Percentiles rank a stretch among this genome's conserved stretches.
Conservation (phyloP, 2,329 filamentous ascomycete genomes). For the Thyridium curvatum region DNA sequence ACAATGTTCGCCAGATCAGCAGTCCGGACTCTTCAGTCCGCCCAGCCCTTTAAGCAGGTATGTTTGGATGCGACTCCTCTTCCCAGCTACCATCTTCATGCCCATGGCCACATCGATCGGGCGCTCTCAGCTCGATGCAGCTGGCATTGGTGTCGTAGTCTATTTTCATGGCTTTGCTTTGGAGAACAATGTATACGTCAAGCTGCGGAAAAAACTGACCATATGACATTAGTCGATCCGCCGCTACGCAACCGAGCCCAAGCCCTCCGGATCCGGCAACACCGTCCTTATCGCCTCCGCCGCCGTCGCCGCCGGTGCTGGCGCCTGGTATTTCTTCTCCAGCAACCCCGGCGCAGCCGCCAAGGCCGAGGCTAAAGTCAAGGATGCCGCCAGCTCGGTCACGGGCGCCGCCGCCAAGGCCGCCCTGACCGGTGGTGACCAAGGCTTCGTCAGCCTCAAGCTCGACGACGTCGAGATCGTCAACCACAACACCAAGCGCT, state of each 20-base stretch:
- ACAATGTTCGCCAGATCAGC: constrained; percentile 64
- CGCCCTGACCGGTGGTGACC: constrained; percentile 74
- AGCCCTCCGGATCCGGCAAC: constrained; percentile 42
- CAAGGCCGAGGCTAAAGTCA: constrained; percentile 50
- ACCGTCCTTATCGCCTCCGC: constrained; percentile 56
- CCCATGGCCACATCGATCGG: too few species aligned
- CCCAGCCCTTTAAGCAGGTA: constrained; percentile 61
- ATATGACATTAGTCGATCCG: constrained; percentile 39
- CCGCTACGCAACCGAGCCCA: constrained; percentile 62
- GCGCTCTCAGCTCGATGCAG: too few species aligned
- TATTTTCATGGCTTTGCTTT: too few species aligned
- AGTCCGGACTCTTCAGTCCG: constrained; percentile 57
- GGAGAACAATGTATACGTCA: background rate
- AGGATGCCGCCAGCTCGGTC: constrained; percentile 28
- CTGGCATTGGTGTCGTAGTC: too few species aligned
- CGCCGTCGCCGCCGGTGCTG: constrained; percentile 50
- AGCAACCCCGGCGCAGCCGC: constrained; percentile 33
- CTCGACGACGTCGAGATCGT: constrained; percentile 71
- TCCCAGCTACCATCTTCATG: background rate
- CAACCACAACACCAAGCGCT: constrained; percentile 92
- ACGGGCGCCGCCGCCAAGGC: constrained; percentile 33
- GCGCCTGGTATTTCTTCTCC: constrained; percentile 49
- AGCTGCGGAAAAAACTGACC: background rate
- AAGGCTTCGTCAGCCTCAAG: constrained; percentile 80
- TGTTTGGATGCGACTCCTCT: constrained; percentile 16